These are phyloP conservation scores for Didymella exigua DNA, from an alignment of 2,329 filamentous ascomycete genomes.

Conservation along the genomic window DNA sequence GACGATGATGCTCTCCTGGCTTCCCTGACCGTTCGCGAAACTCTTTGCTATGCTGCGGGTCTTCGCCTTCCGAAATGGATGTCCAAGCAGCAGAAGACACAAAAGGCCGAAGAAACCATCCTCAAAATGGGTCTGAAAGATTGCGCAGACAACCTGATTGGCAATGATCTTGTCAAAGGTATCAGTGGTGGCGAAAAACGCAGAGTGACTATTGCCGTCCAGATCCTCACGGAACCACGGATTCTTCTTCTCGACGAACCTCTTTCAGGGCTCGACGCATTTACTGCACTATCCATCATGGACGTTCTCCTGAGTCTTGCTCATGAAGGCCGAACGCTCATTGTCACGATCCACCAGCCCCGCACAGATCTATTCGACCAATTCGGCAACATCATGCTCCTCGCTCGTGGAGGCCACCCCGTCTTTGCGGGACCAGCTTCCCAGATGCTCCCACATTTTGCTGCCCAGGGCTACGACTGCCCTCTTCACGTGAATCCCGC, in stretches of 20 bases:
- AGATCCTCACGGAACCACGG: conserved; percentile 76
- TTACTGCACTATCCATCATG: conserved; percentile 73
- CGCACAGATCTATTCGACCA: conserved; percentile 73
- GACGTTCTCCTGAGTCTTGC: conserved; percentile 74
- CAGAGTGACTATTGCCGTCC: conserved; percentile 76
- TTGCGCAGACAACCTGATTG: conserved; percentile 75
- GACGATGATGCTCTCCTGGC: conserved; percentile 77
- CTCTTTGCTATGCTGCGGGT: conserved; percentile 69
- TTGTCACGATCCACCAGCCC: conserved; percentile 80
- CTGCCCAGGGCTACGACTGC: conserved; percentile 65
- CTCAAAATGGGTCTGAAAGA: conserved; percentile 79
- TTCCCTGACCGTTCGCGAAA: conserved; percentile 77
- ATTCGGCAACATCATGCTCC: conserved; percentile 73
- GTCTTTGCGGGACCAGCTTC: conserved; percentile 69
- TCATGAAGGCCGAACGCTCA: conserved; percentile 73
- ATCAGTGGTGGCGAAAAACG: conserved; percentile 82
- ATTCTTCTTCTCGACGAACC: conserved; percentile 78
- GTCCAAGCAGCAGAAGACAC: conserved; percentile 69
- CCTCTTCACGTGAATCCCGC: conserved; percentile 75
- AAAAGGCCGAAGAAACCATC: conserved; percentile 72
- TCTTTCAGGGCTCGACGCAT: conserved; percentile 76
- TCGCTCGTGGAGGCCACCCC: conserved; percentile 71
- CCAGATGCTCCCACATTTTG: conserved; percentile 71
- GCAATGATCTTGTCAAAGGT: conserved; percentile 74
- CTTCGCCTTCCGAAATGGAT: conserved; percentile 73